Evolutionary conservation across 805 yeast species (phyloP).

Genomic region (Priceomyces fermenticarens): DNA sequence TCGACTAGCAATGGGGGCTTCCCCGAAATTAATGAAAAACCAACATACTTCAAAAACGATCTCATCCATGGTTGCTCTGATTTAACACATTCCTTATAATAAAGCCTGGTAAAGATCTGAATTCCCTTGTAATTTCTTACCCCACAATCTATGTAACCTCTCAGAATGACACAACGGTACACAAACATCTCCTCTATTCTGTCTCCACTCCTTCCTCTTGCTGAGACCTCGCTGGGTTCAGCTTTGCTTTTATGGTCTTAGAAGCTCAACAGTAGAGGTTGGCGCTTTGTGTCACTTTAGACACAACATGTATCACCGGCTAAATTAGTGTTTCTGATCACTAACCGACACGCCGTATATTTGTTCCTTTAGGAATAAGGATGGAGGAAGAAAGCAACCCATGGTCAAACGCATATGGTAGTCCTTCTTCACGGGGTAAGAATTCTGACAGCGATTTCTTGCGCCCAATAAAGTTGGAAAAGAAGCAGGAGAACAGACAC

Average conservation of each 20-base stretch:
- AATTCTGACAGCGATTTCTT: slow-evolving; percentile 7
- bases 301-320: not conserved
- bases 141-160: too few species aligned
- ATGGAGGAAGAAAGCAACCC: slow-evolving; percentile 1
- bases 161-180: too few species aligned
- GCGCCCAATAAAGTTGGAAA: slow-evolving; percentile 27
- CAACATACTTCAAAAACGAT: not conserved
- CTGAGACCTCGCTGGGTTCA: too few species aligned
- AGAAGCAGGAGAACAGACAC: slow-evolving; percentile 16
- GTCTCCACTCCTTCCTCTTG: too few species aligned
- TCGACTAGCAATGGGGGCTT: too few species aligned
- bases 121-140: too few species aligned
- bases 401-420: not conserved
- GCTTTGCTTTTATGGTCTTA: too few species aligned
- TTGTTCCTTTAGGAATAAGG: not conserved
- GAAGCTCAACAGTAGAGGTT: not conserved
- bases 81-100: too few species aligned
- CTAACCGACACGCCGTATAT: not conserved
- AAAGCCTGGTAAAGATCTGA: too few species aligned
- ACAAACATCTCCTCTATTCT: too few species aligned
- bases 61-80: not conserved
- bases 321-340: not conserved
- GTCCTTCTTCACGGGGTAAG: not conserved
- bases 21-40: too few species aligned
- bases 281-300: slow-evolving; percentile 1